These are phyloP conservation scores for Sporothrix curviconia DNA, from an alignment of 2,329 filamentous ascomycete species.

Conservation along the genomic window DNA sequence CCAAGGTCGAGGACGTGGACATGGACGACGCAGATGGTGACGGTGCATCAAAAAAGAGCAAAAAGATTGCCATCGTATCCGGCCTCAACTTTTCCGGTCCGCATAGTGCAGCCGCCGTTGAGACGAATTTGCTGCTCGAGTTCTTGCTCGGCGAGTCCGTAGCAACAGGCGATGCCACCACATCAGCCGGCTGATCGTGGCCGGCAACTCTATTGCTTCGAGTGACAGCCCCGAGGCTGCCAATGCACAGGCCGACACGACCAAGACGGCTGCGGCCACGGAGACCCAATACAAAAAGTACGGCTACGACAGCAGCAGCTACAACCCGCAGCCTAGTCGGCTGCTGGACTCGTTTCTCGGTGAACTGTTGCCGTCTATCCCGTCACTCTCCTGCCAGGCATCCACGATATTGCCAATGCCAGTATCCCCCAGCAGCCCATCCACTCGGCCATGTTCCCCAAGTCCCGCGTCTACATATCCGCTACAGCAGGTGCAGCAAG, in stretches of 20 bases:
- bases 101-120: slow-evolving; percentile 63
- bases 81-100: slow-evolving; percentile 77
- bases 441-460: slow-evolving; percentile 84
- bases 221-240: slow-evolving; percentile 28
- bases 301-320: slow-evolving; percentile 83
- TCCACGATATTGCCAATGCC: slow-evolving; percentile 78
- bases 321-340: slow-evolving; percentile 79
- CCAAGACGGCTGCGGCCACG: slow-evolving; percentile 23
- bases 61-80: slow-evolving; percentile 76
- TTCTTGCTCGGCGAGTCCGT: slow-evolving; percentile 80
- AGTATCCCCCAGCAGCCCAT: slow-evolving; percentile 89
- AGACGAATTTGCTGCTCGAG: slow-evolving; percentile 73
- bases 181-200: slow-evolving; percentile 83
- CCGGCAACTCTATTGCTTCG: slow-evolving; percentile 71
- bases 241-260: neutral
- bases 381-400: slow-evolving; percentile 85
- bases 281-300: slow-evolving; percentile 63
- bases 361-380: slow-evolving; percentile 74
- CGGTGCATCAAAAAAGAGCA: slow-evolving; percentile 40
- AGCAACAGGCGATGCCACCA: slow-evolving; percentile 50
- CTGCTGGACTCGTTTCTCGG: slow-evolving; percentile 79
- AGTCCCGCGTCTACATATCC: slow-evolving; percentile 58
- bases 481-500: neutral
- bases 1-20: slow-evolving; percentile 51
- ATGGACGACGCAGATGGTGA: slow-evolving; percentile 34